These are phyloP conservation scores for Backusella sp. DNA, from an alignment of 192 early-diverging fungal species.

Conservation along the genomic window DNA sequence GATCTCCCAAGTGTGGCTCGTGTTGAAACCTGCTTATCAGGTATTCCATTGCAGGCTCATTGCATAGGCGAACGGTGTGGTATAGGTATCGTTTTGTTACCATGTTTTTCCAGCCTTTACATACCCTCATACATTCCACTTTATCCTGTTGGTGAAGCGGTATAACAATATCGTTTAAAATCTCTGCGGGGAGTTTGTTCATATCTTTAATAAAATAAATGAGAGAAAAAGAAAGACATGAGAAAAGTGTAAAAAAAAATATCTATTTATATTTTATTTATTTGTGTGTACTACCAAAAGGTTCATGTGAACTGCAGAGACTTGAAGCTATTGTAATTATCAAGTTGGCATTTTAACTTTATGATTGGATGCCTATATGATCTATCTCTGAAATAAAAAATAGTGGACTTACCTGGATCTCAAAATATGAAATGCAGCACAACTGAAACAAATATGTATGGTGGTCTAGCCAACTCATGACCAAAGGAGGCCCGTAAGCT, in stretches of 20 bases:
- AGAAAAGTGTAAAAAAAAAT: neutral
- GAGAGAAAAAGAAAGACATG: neutral
- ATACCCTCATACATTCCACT: neutral
- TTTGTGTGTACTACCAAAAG: neutral
- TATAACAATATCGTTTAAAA: neutral
- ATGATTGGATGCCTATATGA: neutral
- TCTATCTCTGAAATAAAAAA: neutral
- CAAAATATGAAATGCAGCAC: neutral
- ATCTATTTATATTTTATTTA: neutral
- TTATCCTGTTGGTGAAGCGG: neutral
- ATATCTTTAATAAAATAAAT: neutral
- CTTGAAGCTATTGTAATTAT: neutral
- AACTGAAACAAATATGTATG: neutral
- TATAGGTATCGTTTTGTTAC: neutral
- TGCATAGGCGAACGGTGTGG: neutral
- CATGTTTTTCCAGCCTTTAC: neutral
- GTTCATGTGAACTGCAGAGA: neutral
- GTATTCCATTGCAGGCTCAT: neutral
- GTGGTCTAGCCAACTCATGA: neutral
- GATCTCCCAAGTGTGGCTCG: neutral
- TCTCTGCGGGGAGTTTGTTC: neutral
- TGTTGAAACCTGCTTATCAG: neutral
- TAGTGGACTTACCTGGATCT: neutral
- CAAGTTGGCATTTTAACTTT: neutral
- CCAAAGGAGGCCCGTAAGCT: neutral